Evolutionary conservation across 2,329 filamentous ascomycete species (phyloP).

Genomic region (Sarocladiaceae sp.): DNA sequence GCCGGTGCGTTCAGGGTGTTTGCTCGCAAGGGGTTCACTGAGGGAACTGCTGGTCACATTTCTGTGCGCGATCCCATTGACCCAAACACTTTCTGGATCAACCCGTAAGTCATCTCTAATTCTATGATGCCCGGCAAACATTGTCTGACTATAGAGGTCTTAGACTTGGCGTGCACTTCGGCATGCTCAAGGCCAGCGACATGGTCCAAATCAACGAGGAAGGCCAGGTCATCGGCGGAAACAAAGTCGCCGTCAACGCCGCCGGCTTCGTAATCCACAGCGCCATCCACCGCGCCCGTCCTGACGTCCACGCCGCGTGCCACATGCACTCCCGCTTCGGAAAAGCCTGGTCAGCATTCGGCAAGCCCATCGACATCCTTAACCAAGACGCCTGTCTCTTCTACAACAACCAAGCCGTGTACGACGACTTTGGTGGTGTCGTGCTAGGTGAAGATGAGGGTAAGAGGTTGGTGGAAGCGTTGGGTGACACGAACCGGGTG

Average conservation of each 20-base stretch:
- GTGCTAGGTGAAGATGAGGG: constrained; percentile 60
- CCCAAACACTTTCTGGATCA: constrained; percentile 60
- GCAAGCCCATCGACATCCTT: constrained; percentile 54
- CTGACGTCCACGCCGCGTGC: constrained; percentile 57
- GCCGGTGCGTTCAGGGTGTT: constrained; percentile 44
- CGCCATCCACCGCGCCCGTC: constrained; percentile 54
- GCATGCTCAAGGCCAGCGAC: constrained; percentile 54
- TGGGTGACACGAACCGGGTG: constrained; percentile 48
- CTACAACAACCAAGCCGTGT: constrained; percentile 54
- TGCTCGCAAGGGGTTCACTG: constrained; percentile 44
- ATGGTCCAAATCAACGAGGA: constrained; percentile 58
- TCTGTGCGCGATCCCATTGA: constrained; percentile 58
- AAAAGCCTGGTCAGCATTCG: constrained; percentile 59
- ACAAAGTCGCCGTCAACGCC: constrained; percentile 50
- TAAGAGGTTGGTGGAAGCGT: constrained; percentile 48
- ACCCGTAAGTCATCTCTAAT: constrained; percentile 34
- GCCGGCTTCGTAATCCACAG: constrained; percentile 61
- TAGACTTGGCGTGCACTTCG: constrained; percentile 54
- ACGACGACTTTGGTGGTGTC: constrained; percentile 57
- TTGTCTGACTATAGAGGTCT: no score
- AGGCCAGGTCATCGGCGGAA: constrained; percentile 57
- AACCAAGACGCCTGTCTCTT: constrained; percentile 57
- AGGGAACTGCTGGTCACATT: constrained; percentile 64
- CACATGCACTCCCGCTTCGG: constrained; percentile 57
- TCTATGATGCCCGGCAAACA: not conserved